Percentiles rank a stretch among this genome's conserved stretches.
These are phyloP conservation scores for Chlorella sp. DNA, from an alignment of 139 green algal genomes.

Conservation along the genomic window DNA sequence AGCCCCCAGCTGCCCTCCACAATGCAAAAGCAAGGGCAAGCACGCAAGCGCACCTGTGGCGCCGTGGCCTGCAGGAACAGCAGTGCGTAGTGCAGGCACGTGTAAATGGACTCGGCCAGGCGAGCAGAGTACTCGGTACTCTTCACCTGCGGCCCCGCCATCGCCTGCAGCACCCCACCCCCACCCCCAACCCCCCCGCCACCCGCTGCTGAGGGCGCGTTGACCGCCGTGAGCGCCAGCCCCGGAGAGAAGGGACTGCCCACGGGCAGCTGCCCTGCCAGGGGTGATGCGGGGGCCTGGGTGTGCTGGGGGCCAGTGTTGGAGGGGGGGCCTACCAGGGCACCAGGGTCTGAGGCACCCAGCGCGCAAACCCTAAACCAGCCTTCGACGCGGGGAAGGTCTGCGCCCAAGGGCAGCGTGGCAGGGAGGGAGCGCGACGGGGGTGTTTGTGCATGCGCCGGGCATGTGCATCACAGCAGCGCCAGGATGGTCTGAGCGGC, in stretches of 20 bases:
- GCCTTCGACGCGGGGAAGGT: constrained; percentile 19
- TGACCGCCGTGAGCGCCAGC: no score
- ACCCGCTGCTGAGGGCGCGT: no score
- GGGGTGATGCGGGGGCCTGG: neutral
- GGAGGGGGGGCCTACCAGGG: neutral
- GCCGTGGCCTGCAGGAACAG: constrained; percentile 26
- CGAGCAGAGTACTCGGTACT: constrained; percentile 28
- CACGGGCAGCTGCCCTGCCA: no score
- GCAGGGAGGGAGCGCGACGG: neutral
- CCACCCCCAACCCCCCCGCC: no score
- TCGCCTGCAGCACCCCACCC: no score
- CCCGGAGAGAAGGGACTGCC: no score
- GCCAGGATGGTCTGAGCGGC: no score
- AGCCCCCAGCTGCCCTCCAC: no score
- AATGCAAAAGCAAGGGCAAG: no score
- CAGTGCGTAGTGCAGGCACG: constrained; percentile 24
- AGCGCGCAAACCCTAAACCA: constrained; percentile 30
- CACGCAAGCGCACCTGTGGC: constrained; percentile 24
- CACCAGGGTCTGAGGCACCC: constrained; percentile 1
- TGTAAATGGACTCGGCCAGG: constrained; percentile 36
- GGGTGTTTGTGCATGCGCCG: no score
- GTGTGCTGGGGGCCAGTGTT: neutral
- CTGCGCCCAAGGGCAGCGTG: neutral
- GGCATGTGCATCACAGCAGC: no score
- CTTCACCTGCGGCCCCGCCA: neutral